Percentiles rank a stretch among this genome's conserved stretches.
phyloP scores from a whole-genome alignment of 768 basidiomycete genomes.

The Boletus subparvulus region DNA sequence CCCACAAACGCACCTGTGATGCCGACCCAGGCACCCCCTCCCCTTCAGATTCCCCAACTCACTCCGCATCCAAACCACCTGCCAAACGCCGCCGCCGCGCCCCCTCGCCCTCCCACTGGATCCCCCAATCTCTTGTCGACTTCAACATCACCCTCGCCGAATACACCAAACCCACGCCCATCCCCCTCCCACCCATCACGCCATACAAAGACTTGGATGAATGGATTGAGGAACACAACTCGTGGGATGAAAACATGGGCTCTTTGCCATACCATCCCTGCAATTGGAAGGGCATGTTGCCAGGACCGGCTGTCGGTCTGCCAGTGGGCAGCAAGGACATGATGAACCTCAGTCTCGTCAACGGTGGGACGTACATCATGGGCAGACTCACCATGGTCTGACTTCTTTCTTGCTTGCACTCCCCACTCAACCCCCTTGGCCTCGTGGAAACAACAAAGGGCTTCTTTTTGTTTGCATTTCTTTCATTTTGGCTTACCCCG shows the following conservation, averaged over 20 bases:
- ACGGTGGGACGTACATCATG: conserved; percentile 36
- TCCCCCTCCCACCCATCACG: conserved; percentile 64
- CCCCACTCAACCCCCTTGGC: too few relatives aligned
- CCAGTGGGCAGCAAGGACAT: conserved; percentile 33
- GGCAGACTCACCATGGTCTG: conserved; percentile 35
- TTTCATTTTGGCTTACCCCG: background rate
- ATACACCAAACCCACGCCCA: conserved; percentile 46
- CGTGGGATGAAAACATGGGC: conserved; percentile 60
- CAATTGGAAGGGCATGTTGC: conserved; percentile 64
- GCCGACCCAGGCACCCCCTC: conserved; percentile 6
- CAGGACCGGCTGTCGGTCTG: conserved; percentile 53
- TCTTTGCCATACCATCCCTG: conserved; percentile 62
- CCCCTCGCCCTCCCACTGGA: conserved; percentile 71
- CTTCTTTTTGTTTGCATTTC: conserved; percentile 2
- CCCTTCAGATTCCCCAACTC: conserved; percentile 28
- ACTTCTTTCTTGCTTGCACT: conserved; percentile 9
- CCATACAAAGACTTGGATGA: conserved; percentile 35
- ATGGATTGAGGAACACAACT: conserved; percentile 65
- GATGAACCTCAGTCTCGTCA: conserved; percentile 33
- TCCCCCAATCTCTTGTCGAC: conserved; percentile 59
- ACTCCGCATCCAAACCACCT: conserved; percentile 31
- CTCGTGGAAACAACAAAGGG: background rate
- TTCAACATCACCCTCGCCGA: conserved; percentile 63
- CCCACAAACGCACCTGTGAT: conserved; percentile 25
- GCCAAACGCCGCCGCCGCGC: conserved; percentile 70